A percentile compares a stretch with the other conserved stretches of the same genome.
Conservation (phyloP, 1,139 yeast genomes). For the Taphrina deformans region DNA sequence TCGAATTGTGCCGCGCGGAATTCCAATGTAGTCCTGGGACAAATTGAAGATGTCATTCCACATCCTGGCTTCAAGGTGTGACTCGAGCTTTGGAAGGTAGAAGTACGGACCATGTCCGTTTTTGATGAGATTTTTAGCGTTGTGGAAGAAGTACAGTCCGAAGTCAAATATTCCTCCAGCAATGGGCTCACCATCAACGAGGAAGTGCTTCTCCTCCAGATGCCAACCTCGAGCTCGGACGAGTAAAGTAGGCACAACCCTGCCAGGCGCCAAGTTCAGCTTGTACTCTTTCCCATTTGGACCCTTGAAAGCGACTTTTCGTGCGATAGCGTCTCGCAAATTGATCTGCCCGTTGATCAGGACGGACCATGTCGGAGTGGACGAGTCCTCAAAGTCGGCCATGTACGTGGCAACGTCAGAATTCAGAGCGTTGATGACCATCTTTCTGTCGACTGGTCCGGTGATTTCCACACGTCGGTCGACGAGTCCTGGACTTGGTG, state of each 20-base stretch:
- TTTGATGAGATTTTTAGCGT: conserved; percentile 60
- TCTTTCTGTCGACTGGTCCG: conserved; percentile 73
- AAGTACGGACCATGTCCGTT: conserved; percentile 76
- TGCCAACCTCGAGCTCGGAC: conserved; percentile 91
- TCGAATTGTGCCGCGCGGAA: conserved; percentile 71
- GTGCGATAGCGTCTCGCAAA: conserved; percentile 68
- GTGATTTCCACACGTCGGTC: conserved; percentile 81
- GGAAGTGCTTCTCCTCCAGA: conserved; percentile 68
- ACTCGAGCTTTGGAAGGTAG: conserved; percentile 78
- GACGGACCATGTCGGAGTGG: conserved; percentile 93
- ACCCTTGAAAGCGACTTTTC: conserved; percentile 55
- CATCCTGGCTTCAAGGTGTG: conserved; percentile 72
- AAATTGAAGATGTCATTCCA: conserved; percentile 75
- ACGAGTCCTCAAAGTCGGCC: conserved; percentile 71
- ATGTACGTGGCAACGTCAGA: conserved; percentile 68
- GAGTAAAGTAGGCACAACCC: conserved; percentile 68
- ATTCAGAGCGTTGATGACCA: conserved; percentile 72
- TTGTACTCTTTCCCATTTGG: conserved; percentile 60
- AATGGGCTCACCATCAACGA: conserved; percentile 73
- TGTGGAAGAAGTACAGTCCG: conserved; percentile 73
- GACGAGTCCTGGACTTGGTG: conserved; percentile 70
- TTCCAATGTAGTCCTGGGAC: conserved; percentile 65
- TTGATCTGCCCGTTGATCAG: conserved; percentile 88
- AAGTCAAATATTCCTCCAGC: conserved; percentile 75
- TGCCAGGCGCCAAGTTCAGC: conserved; percentile 52